Evolutionary conservation across 2,329 filamentous ascomycete species (phyloP).

Genomic region (Apiospora phragmitis): DNA sequence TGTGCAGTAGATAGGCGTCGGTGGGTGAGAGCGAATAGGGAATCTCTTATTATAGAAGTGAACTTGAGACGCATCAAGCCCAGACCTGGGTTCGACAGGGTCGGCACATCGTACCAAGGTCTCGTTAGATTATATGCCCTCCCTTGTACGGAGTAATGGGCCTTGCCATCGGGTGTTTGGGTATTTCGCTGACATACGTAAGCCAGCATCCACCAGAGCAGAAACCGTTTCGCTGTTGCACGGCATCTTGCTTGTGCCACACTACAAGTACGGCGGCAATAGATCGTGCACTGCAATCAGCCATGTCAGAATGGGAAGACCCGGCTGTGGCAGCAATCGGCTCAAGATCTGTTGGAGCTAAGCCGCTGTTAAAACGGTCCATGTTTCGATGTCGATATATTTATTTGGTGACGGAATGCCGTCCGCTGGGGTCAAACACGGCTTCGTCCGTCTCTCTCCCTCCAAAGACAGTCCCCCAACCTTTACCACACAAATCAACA

Average conservation of each 20-base stretch:
- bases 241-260: not conserved
- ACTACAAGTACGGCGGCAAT: not conserved
- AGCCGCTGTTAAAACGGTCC: not conserved
- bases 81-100: not conserved
- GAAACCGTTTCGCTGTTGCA: not conserved
- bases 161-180: not conserved
- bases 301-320: not conserved
- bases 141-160: not conserved
- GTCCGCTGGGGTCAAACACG: not conserved
- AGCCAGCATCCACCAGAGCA: not conserved
- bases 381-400: not conserved
- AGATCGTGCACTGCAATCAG: conserved; percentile 1
- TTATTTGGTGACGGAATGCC: not conserved
- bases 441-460: not conserved
- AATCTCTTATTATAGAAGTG: not conserved
- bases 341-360: not conserved
- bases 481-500: not conserved
- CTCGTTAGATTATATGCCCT: not conserved
- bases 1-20: not conserved
- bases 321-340: not conserved
- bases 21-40: not conserved
- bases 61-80: not conserved
- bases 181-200: not conserved
- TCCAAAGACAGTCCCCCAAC: not conserved
- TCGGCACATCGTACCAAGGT: not conserved